Percentiles rank a stretch among this genome's conserved stretches.
These are phyloP conservation scores for Collybia sp. DNA, from an alignment of 768 basidiomycete species.

Conservation along the genomic window DNA sequence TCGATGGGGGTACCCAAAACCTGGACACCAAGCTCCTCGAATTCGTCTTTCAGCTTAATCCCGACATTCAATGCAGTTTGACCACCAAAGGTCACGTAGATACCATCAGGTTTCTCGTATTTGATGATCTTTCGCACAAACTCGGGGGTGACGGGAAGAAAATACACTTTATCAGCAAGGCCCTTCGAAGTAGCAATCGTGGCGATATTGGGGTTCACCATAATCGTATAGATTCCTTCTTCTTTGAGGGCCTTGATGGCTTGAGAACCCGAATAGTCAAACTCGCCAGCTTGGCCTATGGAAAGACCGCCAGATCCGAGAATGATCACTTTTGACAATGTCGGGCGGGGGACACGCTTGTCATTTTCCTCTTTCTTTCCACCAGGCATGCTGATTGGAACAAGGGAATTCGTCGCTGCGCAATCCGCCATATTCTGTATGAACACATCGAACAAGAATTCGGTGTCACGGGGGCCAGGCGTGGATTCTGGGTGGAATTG, in stretches of 20 bases:
- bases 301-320: conserved; percentile 97
- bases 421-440: conserved; percentile 82
- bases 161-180: conserved; percentile 98
- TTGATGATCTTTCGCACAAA: conserved; percentile 98
- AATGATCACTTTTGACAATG: conserved; percentile 92
- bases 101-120: conserved; percentile 98
- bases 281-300: conserved; percentile 98
- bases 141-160: conserved; percentile 96
- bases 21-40: conserved; percentile 81
- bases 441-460: conserved; percentile 98
- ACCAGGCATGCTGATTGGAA: conserved; percentile 67
- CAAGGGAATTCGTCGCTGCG: conserved; percentile 46
- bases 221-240: conserved; percentile 98
- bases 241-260: conserved; percentile 99
- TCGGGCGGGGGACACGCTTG: conserved; percentile 58
- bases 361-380: conserved; percentile 85
- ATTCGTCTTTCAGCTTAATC: conserved; percentile 97
- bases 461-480: conserved; percentile 95
- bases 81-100: conserved; percentile 97
- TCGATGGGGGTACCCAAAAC: conserved; percentile 97
- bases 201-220: conserved; percentile 98
- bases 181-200: conserved; percentile 98
- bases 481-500: conserved; percentile 99
- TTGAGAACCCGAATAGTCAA: conserved; percentile 99
- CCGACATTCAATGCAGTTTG: conserved; percentile 97